A percentile compares a stretch with the other conserved stretches of the same genome.
These are phyloP conservation scores for Platanthera guangdongensis DNA, from an alignment of 106 monocot species.

Conservation along the genomic window DNA sequence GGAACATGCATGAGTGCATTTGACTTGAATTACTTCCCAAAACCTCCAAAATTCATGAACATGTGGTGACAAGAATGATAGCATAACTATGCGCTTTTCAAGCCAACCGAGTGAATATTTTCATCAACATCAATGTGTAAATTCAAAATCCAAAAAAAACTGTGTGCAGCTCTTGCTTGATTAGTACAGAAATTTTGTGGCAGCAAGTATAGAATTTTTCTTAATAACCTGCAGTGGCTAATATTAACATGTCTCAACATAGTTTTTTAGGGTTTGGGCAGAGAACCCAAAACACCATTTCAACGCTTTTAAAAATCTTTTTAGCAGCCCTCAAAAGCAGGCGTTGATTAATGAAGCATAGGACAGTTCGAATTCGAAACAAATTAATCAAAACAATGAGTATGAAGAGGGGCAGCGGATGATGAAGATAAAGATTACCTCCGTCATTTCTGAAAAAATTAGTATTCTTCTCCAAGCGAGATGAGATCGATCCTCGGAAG, in stretches of 20 bases:
- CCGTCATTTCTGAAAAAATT: background rate
- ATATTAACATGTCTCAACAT: background rate
- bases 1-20: no score
- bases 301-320: background rate
- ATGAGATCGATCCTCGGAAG: background rate
- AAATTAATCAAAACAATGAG: background rate
- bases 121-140: background rate
- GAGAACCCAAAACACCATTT: background rate
- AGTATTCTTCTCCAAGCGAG: background rate
- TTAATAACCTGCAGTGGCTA: background rate
- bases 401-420: background rate
- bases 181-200: no score
- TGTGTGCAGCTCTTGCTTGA: background rate
- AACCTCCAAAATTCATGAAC: no score
- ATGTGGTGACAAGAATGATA: background rate
- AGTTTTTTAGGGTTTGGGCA: background rate
- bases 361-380: background rate
- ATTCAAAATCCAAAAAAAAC: background rate
- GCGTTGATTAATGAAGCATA: background rate
- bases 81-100: background rate
- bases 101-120: background rate
- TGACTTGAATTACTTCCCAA: no score
- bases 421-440: conserved; percentile 5
- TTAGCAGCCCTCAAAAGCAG: background rate
- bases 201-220: no score